phyloP scores from a whole-genome alignment of 768 basidiomycete genomes.

The Paxillus involutus region DNA sequence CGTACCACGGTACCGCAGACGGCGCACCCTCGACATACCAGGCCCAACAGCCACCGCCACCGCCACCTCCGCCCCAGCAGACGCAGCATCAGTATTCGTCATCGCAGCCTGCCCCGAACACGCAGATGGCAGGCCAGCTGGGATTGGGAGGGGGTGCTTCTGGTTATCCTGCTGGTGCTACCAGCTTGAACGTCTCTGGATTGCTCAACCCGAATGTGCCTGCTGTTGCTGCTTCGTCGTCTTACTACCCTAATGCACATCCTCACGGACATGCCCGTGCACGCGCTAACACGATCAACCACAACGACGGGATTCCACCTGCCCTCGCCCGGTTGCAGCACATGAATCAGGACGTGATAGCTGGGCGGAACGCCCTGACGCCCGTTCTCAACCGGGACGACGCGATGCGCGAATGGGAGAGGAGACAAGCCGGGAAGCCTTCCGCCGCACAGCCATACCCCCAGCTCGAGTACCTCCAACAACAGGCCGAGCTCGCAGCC shows the following conservation, averaged over 20 bases:
- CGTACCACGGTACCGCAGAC: conserved; percentile 24
- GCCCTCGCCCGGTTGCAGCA: conserved; percentile 88
- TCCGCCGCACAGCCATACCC: conserved; percentile 78
- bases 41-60: conserved; percentile 31
- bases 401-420: conserved; percentile 94
- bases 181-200: conserved; percentile 20
- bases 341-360: conserved; percentile 82
- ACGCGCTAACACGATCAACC: conserved; percentile 90
- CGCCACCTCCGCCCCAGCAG: conserved; percentile 20
- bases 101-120: conserved; percentile 22
- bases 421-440: conserved; percentile 75
- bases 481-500: conserved; percentile 85
- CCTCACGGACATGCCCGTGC: conserved; percentile 49
- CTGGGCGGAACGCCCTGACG: conserved; percentile 75
- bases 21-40: conserved; percentile 16
- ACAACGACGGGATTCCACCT: conserved; percentile 86
- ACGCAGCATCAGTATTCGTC: conserved; percentile 23
- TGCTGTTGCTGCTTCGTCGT: conserved; percentile 45
- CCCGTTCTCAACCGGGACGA: conserved; percentile 96
- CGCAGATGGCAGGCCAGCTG: conserved; percentile 20
- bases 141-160: conserved; percentile 13
- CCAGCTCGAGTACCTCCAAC: conserved; percentile 88
- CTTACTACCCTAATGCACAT: conserved; percentile 56
- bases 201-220: conserved; percentile 45
- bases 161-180: conserved; percentile 15